Percentiles rank a stretch among this genome's conserved stretches.
phyloP scores from a whole-genome alignment of 176 grass and related monocot species.

The Oryza punctata region DNA sequence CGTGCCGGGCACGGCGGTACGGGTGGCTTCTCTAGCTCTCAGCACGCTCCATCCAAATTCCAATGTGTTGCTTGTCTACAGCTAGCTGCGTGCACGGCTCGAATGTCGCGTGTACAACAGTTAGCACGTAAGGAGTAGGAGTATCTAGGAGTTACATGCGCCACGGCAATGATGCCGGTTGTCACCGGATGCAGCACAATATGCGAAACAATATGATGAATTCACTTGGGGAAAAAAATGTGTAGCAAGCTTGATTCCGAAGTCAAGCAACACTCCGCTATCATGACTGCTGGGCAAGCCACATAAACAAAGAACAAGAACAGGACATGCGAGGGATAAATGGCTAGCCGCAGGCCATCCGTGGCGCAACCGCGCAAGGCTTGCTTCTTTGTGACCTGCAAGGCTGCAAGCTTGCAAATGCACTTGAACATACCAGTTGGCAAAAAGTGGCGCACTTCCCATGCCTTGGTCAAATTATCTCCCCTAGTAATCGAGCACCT shows the following conservation, averaged over 20 bases:
- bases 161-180: constrained; percentile 19
- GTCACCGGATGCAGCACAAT: constrained; percentile 23
- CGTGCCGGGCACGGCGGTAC: background rate
- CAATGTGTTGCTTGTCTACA: too few species aligned
- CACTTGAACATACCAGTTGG: background rate
- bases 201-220: constrained; percentile 18
- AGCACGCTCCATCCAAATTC: background rate
- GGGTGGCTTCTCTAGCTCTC: background rate
- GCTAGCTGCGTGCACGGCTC: background rate
- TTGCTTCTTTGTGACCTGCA: background rate
- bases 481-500: background rate
- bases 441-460: constrained; percentile 11
- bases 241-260: background rate
- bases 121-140: background rate
- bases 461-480: background rate
- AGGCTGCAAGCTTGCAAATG: background rate
- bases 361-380: background rate
- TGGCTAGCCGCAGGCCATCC: background rate
- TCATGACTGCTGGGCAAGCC: constrained; percentile 5
- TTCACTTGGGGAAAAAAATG: constrained; percentile 18
- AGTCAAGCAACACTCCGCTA: constrained; percentile 8
- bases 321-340: background rate
- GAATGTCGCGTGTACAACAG: background rate
- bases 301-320: background rate
- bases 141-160: background rate